These are phyloP conservation scores for Oryza glumipatula DNA, from an alignment of 176 grass and related monocot genomes.

Conservation along the genomic window DNA sequence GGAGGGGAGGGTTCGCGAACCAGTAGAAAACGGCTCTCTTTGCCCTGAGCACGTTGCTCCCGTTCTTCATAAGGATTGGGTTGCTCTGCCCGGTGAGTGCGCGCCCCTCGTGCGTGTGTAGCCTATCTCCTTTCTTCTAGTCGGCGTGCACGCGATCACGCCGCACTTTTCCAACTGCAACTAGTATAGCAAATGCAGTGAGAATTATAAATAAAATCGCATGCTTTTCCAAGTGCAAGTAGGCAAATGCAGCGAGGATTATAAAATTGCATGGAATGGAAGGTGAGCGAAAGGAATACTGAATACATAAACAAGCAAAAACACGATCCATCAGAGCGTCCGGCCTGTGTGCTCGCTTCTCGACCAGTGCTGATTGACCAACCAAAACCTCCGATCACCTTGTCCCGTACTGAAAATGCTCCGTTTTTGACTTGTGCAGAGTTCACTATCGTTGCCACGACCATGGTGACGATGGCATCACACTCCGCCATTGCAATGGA, in stretches of 20 bases:
- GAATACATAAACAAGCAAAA: background rate
- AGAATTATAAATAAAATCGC: too few relatives aligned
- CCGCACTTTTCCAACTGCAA: conserved; percentile 8
- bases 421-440: background rate
- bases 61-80: background rate
- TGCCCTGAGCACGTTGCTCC: background rate
- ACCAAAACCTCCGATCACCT: conserved; percentile 7
- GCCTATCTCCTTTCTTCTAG: background rate
- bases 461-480: conserved; percentile 6
- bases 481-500: conserved; percentile 11
- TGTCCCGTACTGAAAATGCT: background rate
- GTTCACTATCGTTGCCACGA: conserved; percentile 1
- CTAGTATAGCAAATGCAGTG: too few relatives aligned
- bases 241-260: background rate
- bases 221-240: background rate
- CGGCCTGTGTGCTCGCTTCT: conserved; percentile 22
- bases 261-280: conserved; percentile 14
- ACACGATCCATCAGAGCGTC: background rate
- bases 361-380: conserved; percentile 35
- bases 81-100: too few relatives aligned
- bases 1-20: background rate
- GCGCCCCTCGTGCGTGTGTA: background rate
- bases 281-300: background rate
- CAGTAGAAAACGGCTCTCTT: too few relatives aligned
- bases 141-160: background rate